A percentile compares a stretch with the other conserved stretches of the same genome.
Conservation (phyloP, 1,139 yeast species). For the Yamadazyma pseudoaaseri region DNA sequence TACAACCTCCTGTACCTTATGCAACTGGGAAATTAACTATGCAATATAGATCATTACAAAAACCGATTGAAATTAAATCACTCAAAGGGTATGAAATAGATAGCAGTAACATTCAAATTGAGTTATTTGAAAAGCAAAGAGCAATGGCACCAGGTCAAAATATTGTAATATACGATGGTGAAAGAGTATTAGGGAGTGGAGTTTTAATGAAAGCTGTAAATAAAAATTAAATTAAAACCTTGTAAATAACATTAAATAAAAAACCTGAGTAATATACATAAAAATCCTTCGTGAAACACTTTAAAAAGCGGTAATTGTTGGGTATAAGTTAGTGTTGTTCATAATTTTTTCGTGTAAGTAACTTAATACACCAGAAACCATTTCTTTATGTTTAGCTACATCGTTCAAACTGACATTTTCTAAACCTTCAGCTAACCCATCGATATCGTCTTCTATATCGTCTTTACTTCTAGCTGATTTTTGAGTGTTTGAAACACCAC, state of each 20-base stretch:
- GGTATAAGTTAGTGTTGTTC: slow-evolving; percentile 30
- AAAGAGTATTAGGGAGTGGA: slow-evolving; percentile 80
- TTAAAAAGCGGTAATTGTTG: slow-evolving; percentile 44
- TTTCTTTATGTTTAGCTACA: slow-evolving; percentile 37
- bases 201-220: slow-evolving; percentile 19
- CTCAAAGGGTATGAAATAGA: slow-evolving; percentile 12
- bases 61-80: slow-evolving; percentile 36
- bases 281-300: background rate
- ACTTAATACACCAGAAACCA: slow-evolving; percentile 22
- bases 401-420: slow-evolving; percentile 19
- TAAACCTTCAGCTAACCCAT: slow-evolving; percentile 16
- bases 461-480: slow-evolving; percentile 30
- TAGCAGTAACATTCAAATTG: slow-evolving; percentile 23
- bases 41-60: slow-evolving; percentile 73
- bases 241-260: slow-evolving; percentile 1
- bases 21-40: slow-evolving; percentile 30
- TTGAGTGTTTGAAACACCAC: slow-evolving; percentile 40
- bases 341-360: slow-evolving; percentile 15
- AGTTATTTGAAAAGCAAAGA: slow-evolving; percentile 45
- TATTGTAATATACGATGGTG: slow-evolving; percentile 67
- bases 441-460: slow-evolving; percentile 14
- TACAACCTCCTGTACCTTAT: slow-evolving; percentile 9
- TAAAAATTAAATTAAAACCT: background rate
- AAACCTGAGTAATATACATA: slow-evolving; percentile 6
- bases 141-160: slow-evolving; percentile 94